Conservation (phyloP, 2,329 filamentous ascomycete genomes). For the Dothiorella sarmentorum region DNA sequence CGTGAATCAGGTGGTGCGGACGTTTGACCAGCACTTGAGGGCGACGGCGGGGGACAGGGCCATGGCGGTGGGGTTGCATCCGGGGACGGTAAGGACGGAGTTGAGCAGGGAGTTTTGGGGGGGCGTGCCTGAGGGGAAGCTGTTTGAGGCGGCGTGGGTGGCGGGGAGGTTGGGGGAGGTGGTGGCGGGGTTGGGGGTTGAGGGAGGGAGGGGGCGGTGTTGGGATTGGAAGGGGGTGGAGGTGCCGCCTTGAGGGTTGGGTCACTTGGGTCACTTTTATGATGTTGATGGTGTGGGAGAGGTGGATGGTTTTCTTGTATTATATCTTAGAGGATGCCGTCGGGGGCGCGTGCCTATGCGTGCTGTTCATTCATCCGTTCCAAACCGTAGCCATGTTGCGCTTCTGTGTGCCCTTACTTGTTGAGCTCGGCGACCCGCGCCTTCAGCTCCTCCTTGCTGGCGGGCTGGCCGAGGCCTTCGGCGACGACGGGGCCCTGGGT, state of each 20-base stretch:
- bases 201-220: slow-evolving; percentile 45
- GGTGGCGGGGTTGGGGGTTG: slow-evolving; percentile 52
- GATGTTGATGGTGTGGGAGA: no score
- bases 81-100: slow-evolving; percentile 75
- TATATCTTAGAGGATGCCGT: background rate
- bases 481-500: slow-evolving; percentile 44
- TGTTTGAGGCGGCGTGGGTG: slow-evolving; percentile 65
- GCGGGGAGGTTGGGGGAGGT: slow-evolving; percentile 63
- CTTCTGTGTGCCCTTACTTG: slow-evolving; percentile 33
- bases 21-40: slow-evolving; percentile 65
- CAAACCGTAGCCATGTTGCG: background rate
- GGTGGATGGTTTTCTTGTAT: no score
- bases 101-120: slow-evolving; percentile 71
- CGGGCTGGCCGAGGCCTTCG: slow-evolving; percentile 43
- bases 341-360: background rate
- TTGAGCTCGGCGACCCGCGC: slow-evolving; percentile 50
- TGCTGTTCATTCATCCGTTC: slow-evolving; percentile 1
- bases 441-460: slow-evolving; percentile 49
- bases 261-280: no score
- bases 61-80: slow-evolving; percentile 69
- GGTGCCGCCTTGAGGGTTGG: slow-evolving; percentile 33
- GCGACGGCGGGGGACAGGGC: slow-evolving; percentile 59
- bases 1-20: slow-evolving; percentile 68
- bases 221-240: slow-evolving; percentile 42
- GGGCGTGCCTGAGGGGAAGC: slow-evolving; percentile 56